Conservation (phyloP, 768 basidiomycete species). For the Phanerochaete sordida region DNA sequence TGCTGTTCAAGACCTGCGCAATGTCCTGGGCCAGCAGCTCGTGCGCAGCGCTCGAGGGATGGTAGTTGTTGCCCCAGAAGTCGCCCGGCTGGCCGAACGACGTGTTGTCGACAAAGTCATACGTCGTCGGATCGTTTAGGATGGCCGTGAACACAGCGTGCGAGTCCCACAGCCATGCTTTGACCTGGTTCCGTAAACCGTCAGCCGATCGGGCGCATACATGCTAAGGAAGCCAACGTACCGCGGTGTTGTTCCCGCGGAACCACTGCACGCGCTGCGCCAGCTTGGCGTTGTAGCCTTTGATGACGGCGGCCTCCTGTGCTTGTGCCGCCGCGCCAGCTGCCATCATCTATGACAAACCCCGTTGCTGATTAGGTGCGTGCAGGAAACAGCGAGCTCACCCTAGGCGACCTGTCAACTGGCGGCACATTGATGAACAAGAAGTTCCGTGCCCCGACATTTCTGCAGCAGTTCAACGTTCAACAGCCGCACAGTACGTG, state of each 20-base stretch:
- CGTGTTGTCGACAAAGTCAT: constrained; percentile 51
- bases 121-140: constrained; percentile 44
- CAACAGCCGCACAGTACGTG: not conserved
- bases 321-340: constrained; percentile 37
- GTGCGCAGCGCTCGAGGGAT: constrained; percentile 40
- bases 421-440: constrained; percentile 63
- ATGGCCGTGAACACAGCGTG: constrained; percentile 46
- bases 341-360: constrained; percentile 40
- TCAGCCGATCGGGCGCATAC: no score
- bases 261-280: constrained; percentile 38
- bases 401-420: constrained; percentile 53
- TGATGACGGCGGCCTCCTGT: constrained; percentile 43
- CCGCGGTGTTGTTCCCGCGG: constrained; percentile 41
- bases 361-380: not conserved
- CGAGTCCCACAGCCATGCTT: constrained; percentile 42
- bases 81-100: constrained; percentile 40
- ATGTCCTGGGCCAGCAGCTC: constrained; percentile 21
- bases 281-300: constrained; percentile 49
- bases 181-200: not conserved
- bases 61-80: constrained; percentile 60
- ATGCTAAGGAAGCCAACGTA: constrained; percentile 29
- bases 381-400: constrained; percentile 30
- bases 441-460: constrained; percentile 57
- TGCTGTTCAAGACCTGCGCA: constrained; percentile 17
- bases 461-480: constrained; percentile 29